Percentiles rank a stretch among this genome's conserved stretches.
These are phyloP conservation scores for Cubamyces sp. DNA, from an alignment of 768 basidiomycete genomes.

Conservation along the genomic window DNA sequence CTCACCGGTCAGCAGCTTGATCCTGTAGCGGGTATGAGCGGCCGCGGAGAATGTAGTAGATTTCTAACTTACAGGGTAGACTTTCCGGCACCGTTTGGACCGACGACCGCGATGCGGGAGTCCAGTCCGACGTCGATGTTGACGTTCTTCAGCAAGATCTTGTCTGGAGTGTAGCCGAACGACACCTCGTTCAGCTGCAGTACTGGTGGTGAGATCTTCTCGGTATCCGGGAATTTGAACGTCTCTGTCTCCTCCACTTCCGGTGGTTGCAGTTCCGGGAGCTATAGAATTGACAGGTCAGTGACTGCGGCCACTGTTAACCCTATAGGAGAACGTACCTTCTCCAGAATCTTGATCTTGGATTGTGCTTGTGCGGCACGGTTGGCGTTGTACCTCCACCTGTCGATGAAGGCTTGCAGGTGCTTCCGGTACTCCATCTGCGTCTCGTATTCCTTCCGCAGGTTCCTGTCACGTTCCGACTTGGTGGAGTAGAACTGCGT, in stretches of 20 bases:
- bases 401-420: constrained; percentile 96
- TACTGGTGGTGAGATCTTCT: constrained; percentile 96
- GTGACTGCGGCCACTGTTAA: too few species aligned
- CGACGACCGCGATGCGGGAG: constrained; percentile 92
- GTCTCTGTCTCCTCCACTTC: constrained; percentile 91
- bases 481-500: constrained; percentile 99
- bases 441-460: constrained; percentile 93
- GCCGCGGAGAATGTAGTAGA: background rate
- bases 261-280: constrained; percentile 92
- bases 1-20: constrained; percentile 91
- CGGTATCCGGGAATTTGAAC: constrained; percentile 97
- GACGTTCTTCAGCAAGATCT: constrained; percentile 73
- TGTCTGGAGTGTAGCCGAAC: constrained; percentile 85
- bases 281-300: constrained; percentile 41
- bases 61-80: constrained; percentile 74
- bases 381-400: constrained; percentile 98
- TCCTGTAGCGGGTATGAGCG: constrained; percentile 46
- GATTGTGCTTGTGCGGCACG: constrained; percentile 58
- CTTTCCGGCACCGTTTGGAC: constrained; percentile 95
- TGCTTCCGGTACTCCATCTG: constrained; percentile 96
- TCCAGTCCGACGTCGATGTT: constrained; percentile 96
- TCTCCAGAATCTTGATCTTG: constrained; percentile 74
- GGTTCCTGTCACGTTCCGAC: constrained; percentile 88
- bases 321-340: constrained; percentile 46
- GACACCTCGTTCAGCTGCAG: constrained; percentile 89